These are phyloP conservation scores for Ustilago bromivora DNA, from an alignment of 1,284 basidiomycete genomes.

Conservation along the genomic window DNA sequence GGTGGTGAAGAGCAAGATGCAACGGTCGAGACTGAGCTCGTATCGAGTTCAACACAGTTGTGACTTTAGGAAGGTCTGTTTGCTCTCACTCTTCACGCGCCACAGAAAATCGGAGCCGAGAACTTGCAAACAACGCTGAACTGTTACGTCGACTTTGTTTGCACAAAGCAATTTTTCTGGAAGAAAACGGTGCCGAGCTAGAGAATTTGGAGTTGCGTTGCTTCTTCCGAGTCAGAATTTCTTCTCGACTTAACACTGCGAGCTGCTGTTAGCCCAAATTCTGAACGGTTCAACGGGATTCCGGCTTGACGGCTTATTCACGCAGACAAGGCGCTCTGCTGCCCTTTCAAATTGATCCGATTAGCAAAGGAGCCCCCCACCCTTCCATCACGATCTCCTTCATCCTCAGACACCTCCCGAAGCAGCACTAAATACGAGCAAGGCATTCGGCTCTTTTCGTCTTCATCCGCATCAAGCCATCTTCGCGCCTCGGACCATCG, in stretches of 20 bases:
- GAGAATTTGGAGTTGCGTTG: constrained; percentile 4
- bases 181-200: not conserved
- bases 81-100: not conserved
- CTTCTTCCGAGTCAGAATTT: not conserved
- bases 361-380: not conserved
- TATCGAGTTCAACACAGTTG: not conserved
- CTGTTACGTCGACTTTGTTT: not conserved
- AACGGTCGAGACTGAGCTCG: not conserved
- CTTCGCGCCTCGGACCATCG: not conserved
- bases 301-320: not conserved
- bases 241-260: not conserved
- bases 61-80: constrained; percentile 5
- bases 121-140: not conserved
- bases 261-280: not conserved
- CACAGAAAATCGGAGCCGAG: constrained; percentile 6
- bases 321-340: constrained; percentile 6
- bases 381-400: not conserved
- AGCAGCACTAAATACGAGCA: too few species aligned
- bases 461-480: not conserved
- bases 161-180: not conserved
- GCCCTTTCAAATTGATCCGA: not conserved
- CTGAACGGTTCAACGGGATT: not conserved
- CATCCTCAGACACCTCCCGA: not conserved
- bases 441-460: not conserved
- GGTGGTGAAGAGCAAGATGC: not conserved